A percentile compares a stretch with the other conserved stretches of the same genome.
These are phyloP conservation scores for Colletotrichum sp. DNA, from an alignment of 2,329 filamentous ascomycete genomes.

Conservation along the genomic window DNA sequence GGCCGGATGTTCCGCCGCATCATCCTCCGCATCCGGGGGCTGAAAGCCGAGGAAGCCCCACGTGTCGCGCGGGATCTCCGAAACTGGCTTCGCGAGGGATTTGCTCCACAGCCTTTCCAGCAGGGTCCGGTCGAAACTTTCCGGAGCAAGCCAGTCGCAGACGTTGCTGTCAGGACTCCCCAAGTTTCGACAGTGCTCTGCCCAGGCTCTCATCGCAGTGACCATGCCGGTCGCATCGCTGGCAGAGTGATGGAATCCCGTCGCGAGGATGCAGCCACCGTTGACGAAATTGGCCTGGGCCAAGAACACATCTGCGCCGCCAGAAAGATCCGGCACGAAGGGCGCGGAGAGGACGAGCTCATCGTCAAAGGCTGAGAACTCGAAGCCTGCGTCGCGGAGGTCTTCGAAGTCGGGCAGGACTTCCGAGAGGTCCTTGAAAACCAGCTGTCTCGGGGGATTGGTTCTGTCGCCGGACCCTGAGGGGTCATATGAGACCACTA, in stretches of 20 bases:
- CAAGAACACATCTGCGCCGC: slow-evolving; percentile 28
- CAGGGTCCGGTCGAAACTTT: slow-evolving; percentile 34
- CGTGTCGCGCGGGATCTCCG: slow-evolving; percentile 24
- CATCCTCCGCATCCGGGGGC: slow-evolving; percentile 3
- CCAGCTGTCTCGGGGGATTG: slow-evolving; percentile 10
- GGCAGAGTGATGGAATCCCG: slow-evolving; percentile 9
- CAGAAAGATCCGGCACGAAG: slow-evolving; percentile 21
- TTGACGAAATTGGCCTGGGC: slow-evolving; percentile 36
- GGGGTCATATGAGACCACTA: slow-evolving; percentile 23
- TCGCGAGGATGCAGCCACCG: slow-evolving; percentile 30
- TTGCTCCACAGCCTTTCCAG: slow-evolving; percentile 31
- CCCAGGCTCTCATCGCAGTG: slow-evolving; percentile 31
- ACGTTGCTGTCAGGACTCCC: slow-evolving; percentile 9
- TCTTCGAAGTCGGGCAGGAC: slow-evolving; percentile 27
- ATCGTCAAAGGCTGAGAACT: slow-evolving; percentile 31
- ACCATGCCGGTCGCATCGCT: slow-evolving; percentile 33
- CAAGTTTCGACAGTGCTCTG: slow-evolving; percentile 32
- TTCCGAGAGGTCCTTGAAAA: slow-evolving; percentile 30
- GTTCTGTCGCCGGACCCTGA: neutral
- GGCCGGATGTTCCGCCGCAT: neutral
- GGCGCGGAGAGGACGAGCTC: slow-evolving; percentile 27
- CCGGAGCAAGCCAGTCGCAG: slow-evolving; percentile 31
- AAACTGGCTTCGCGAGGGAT: slow-evolving; percentile 23
- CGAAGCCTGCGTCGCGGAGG: slow-evolving; percentile 26
- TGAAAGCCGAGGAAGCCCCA: slow-evolving; percentile 30